Percentiles rank a stretch among this genome's conserved stretches.
Evolutionary conservation across 345 rosid species (phyloP).

Genomic region (Syzygium aqueum): DNA sequence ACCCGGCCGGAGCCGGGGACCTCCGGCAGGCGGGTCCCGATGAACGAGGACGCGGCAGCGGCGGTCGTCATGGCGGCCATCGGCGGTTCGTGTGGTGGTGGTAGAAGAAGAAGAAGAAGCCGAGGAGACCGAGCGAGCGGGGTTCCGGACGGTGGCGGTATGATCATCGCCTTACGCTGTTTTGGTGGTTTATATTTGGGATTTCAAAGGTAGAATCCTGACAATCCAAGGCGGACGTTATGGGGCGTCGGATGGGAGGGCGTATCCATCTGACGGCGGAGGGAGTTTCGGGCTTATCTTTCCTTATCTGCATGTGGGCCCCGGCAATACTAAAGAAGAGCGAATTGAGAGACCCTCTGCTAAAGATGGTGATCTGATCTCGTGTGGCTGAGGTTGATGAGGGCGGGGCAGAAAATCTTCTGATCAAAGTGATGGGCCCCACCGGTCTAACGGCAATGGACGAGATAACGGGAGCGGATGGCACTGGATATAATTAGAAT

Average conservation of each 20-base stretch:
- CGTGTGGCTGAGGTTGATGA: neutral
- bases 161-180: neutral
- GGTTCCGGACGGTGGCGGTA: neutral
- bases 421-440: neutral
- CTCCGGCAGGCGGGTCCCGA: slow-evolving; percentile 46
- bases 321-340: neutral
- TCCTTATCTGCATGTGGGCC: slow-evolving; percentile 47
- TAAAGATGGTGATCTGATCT: neutral
- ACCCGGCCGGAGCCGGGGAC: slow-evolving; percentile 27
- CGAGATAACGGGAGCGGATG: neutral
- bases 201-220: neutral
- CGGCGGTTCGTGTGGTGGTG: neutral
- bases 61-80: slow-evolving; percentile 63
- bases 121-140: neutral
- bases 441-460: neutral
- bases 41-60: slow-evolving; percentile 51
- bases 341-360: neutral
- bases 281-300: slow-evolving; percentile 37
- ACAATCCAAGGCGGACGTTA: slow-evolving; percentile 16
- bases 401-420: neutral
- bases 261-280: slow-evolving; percentile 66
- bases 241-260: slow-evolving; percentile 40
- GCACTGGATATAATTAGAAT: neutral
- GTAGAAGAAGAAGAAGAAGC: neutral
- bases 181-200: neutral